phyloP scores from a whole-genome alignment of 1,139 yeast species.

The Geotrichum phurueaensis region DNA sequence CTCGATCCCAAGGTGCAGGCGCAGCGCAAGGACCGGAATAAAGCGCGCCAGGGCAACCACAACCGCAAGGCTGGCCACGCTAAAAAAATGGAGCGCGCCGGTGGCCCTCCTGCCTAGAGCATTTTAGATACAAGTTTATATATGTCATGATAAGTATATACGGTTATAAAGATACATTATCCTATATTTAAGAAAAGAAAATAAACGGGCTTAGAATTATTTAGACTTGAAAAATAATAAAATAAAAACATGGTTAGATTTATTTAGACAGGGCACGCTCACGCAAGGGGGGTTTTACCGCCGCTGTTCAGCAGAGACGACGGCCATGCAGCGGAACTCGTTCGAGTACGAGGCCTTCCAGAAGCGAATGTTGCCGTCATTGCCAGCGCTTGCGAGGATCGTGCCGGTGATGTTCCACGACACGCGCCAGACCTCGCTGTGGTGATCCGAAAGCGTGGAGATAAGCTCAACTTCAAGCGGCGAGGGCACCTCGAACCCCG shows the following conservation, averaged over 20 bases:
- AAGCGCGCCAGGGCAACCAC: constrained; percentile 56
- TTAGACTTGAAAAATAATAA: no score
- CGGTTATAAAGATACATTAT: not conserved
- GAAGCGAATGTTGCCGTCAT: constrained; percentile 83
- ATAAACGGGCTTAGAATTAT: not conserved
- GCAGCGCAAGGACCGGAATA: constrained; percentile 46
- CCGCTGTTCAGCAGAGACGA: constrained; percentile 58
- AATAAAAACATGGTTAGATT: no score
- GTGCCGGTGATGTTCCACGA: constrained; percentile 91
- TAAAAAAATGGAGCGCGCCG: constrained; percentile 43
- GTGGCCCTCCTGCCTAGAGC: constrained; percentile 4
- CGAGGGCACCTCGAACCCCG: not conserved
- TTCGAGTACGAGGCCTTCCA: constrained; percentile 87
- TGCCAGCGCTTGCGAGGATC: constrained; percentile 87
- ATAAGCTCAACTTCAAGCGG: constrained; percentile 37
- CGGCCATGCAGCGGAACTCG: constrained; percentile 89
- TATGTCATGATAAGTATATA: not conserved
- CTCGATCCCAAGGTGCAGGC: constrained; percentile 8
- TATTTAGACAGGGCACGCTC: no score
- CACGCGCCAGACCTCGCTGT: constrained; percentile 92
- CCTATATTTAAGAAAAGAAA: not conserved
- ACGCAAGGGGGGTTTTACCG: not conserved
- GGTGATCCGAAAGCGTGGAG: constrained; percentile 65
- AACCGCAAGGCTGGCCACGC: constrained; percentile 58
- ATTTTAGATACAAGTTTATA: not conserved